These are phyloP conservation scores for Hibiscus trionum DNA, from an alignment of 345 rosid species.

Conservation along the genomic window DNA sequence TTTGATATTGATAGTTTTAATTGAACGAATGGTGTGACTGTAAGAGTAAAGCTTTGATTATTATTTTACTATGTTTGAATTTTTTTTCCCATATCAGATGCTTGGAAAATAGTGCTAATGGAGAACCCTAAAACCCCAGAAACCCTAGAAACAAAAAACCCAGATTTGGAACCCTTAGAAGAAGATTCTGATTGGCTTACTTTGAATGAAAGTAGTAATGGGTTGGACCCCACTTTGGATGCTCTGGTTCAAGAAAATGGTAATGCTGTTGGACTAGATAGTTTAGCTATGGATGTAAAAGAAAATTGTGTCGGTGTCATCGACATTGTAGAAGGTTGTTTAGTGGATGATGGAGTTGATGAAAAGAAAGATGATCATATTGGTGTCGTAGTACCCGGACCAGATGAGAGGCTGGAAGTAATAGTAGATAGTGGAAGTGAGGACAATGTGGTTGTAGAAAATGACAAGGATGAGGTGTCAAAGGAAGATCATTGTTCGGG, in stretches of 20 bases:
- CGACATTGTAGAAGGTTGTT: slow-evolving; percentile 10
- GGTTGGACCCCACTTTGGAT: slow-evolving; percentile 11
- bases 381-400: background rate
- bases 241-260: slow-evolving; percentile 14
- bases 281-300: background rate
- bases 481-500: background rate
- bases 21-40: background rate
- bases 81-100: slow-evolving; percentile 19
- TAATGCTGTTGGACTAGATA: slow-evolving; percentile 13
- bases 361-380: slow-evolving; percentile 3
- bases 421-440: slow-evolving; percentile 4
- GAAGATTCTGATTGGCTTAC: slow-evolving; percentile 19
- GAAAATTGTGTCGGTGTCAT: slow-evolving; percentile 12
- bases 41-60: background rate
- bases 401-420: background rate
- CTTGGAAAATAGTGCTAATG: slow-evolving; percentile 18
- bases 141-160: slow-evolving; percentile 33
- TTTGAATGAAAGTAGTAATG: slow-evolving; percentile 17
- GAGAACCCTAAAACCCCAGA: slow-evolving; percentile 34
- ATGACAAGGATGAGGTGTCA: background rate
- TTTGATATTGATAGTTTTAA: background rate
- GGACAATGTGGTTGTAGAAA: background rate
- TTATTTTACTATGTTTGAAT: background rate
- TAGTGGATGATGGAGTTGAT: slow-evolving; percentile 13
- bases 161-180: slow-evolving; percentile 40